Base-by-base conservation (phyloP, 192 early-diverging fungal genomes). In the Coemansia sp. region DNA sequence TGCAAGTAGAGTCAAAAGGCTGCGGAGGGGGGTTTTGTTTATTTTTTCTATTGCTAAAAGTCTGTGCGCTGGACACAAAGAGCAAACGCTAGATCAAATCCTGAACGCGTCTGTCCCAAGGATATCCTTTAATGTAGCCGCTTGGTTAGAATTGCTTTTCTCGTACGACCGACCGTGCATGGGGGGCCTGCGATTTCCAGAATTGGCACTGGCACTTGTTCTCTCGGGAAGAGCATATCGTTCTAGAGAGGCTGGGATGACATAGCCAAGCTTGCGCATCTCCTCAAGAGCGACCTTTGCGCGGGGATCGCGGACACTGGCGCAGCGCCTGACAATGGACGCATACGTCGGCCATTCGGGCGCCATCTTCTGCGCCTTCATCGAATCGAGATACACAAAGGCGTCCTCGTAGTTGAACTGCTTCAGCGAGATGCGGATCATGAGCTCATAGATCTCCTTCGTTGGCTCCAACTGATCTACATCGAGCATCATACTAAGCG, bases 401-500 rank as follows among this genome's bases (percentile, higher is more conserved):
- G 87, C 90, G 36, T 90, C 87, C 63, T 91, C 90, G 49, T 91
- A 91, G 69, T 87, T 80, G 62, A 67, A 75, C 66, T 87, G 81
- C 1, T 71, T 70, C 60, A 83, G 79, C 29, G 79, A 76, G 5
- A 86, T 33, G 34, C 62, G 43, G n/a, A 91, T 77, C 85, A 90
- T 77, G 25, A 74, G 71, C 61, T 79, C 82, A 62, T 86, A 89
- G 0, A 87, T 79, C 3, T 62, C 74, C 29, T 81, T 55, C 5
- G 83, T 81, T 19, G 89, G 87, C 22, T 60, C 52, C n/a, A 90
- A 71, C 8, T 60, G 4, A 34, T 75, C 74, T 0, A 62, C 74
- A 17, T 77, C 71, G 34, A 86, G 69, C 75, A 90, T 76, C 70
- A 80, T 76, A 9, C 66, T 23, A 11, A 90, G 73, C 22, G 86